Base-by-base conservation (phyloP, 176 grass and related monocot genomes). In the Tillandsia leiboldiana region DNA sequence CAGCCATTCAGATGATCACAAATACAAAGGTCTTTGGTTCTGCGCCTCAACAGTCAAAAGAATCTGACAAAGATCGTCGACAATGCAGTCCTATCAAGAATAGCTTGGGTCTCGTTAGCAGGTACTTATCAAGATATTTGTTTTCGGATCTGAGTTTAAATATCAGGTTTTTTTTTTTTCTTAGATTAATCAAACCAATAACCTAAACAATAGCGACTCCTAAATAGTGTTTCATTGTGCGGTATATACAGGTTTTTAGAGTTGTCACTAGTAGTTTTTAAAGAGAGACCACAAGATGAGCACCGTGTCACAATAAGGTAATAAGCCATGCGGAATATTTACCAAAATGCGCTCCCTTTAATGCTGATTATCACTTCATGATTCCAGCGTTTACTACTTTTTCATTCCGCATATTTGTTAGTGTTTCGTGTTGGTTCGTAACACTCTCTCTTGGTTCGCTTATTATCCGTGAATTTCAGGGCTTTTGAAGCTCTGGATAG, bases 211-310 rank as follows among this genome's bases (percentile, higher is more conserved):
- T 7, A 42, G 4, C 33, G 7, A 42, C 33, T 67, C 23, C 4
- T 70, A 50, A 12, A 49, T 70, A 14, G 53, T 49, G 51, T 26
- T 63, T 70, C 50, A 65, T 70, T 67, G 33, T 49, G 33, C 29
- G 10, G 67, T 72, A 42, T 58, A 11, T 76, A 68, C 66, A 92
- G 86, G 77, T 83, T 88, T 77, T 88, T 92, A 73, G 78, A 17
- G 15, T 71, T 88, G 20, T 85, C 80, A 49, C 52, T 47, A 22
- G 42, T 69, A 72, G 49, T 18, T 81, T 23, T 83, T 15, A 83
- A 92, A 51, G 26, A 51, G 86, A 81, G 86, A 65, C 70, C 76
- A 75, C 12, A 53, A 78, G 70, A 52, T 50, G 66, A 58, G 48
- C 63, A 85, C 54, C 70, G 64, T 59, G 66, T 77, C 14, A 78